phyloP scores from a whole-genome alignment of 106 monocot species.

The Dioscorea zingiberensis region DNA sequence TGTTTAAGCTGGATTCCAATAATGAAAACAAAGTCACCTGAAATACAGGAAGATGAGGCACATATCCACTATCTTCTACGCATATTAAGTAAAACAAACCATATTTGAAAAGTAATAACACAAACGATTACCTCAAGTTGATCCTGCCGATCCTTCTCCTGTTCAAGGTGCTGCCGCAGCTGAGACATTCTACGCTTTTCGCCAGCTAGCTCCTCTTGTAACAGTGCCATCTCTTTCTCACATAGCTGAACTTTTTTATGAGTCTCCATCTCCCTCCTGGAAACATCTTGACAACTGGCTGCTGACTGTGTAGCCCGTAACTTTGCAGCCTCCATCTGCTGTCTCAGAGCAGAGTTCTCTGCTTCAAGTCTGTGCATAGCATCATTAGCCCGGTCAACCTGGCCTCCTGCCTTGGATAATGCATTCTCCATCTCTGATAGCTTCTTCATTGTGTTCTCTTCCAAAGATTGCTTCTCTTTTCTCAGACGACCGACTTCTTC shows the following conservation, averaged over 20 bases:
- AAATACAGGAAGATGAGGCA: no score
- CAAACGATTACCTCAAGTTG: conserved; percentile 54
- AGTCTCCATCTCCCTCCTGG: conserved; percentile 47
- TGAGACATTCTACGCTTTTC: conserved; percentile 40
- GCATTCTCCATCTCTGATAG: conserved; percentile 78
- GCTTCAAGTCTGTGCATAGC: conserved; percentile 38
- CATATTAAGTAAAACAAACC: no score
- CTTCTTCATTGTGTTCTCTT: conserved; percentile 71
- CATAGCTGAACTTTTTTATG: conserved; percentile 56
- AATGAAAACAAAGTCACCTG: no score
- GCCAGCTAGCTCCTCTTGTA: conserved; percentile 61
- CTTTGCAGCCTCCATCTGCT: conserved; percentile 78
- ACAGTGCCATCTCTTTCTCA: conserved; percentile 44
- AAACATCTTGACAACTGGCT: conserved; percentile 51
- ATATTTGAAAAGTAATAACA: not conserved
- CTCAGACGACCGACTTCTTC: conserved; percentile 68
- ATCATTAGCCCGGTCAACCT: conserved; percentile 50
- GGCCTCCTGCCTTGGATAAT: conserved; percentile 46
- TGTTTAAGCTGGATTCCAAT: no score
- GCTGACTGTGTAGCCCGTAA: conserved; percentile 60
- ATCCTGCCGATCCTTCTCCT: conserved; percentile 40
- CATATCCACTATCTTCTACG: no score
- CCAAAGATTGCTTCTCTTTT: conserved; percentile 67
- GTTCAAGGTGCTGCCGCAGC: conserved; percentile 50
- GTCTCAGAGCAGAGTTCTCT: conserved; percentile 63